Base-by-base conservation (phyloP, 139 green algal species). In the Nannochloris sp. region DNA sequence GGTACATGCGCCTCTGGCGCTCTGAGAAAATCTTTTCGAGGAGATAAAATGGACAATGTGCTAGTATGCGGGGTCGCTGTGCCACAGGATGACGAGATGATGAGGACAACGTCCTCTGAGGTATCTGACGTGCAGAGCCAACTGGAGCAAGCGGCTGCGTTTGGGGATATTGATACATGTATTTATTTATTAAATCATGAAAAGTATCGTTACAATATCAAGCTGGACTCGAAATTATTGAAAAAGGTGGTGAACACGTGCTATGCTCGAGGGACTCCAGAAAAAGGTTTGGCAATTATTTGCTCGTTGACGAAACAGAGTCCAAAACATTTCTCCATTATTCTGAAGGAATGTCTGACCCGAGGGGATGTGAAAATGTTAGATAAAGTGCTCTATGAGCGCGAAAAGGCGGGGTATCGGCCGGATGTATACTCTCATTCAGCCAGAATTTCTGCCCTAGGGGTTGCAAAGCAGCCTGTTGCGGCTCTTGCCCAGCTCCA, bases 401-500 rank as follows among this genome's bases (percentile, higher is more conserved):
- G 70, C 3, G 5, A 25, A 25, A 59, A 59, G 15, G 34, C 57
- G 1, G 70, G 70, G 18, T 55, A 68, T 23, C 5, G 9, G 3
- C 56, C 25, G 2, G 70, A 76, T 59, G 44, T 44, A 5, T 60
- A 60, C 27, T 53, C 14, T 37, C 19, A 37, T n/a, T 54, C 62
- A 5, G 56, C 63, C 10, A 40, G 31, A 9, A 72, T 76, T 8
- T 23, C 23, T 19, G 68, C 21, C 9, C 15, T 67, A 3, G 46
- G 67, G 21, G 34, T 19, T n/a, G 23, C 5, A 1, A 34, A 64
- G 16, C 63, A 49, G 40, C 18, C 49, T 5, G n/a, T 37, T n/a
- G 74, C 71, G 2, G 74, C 74, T 12, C 9, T 67, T 37, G 18
- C 57, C 10, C 43, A 43, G 1, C 71, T 83, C 12, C 48, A 67